These are phyloP conservation scores for Microbotryum scabiosae DNA, from an alignment of 1,284 basidiomycete genomes.

Conservation along the genomic window DNA sequence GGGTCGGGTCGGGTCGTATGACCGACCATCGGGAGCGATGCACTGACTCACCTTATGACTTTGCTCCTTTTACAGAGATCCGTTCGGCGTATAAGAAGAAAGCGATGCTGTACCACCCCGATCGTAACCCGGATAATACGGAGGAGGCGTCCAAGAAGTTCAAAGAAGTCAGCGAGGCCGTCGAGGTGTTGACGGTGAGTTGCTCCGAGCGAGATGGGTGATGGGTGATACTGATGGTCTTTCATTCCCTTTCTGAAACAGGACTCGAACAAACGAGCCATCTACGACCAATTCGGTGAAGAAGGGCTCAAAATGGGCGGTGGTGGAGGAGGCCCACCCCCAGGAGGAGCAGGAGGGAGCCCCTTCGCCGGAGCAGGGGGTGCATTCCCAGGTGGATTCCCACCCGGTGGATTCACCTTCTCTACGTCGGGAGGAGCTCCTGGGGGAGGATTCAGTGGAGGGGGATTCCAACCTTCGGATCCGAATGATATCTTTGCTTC, in stretches of 20 bases:
- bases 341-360: constrained; percentile 25
- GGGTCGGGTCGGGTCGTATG: neutral
- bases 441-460: constrained; percentile 48
- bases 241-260: no score
- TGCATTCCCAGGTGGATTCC: constrained; percentile 22
- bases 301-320: constrained; percentile 71
- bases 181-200: constrained; percentile 85
- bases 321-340: constrained; percentile 37
- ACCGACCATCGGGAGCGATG: neutral
- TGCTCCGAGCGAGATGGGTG: constrained; percentile 19
- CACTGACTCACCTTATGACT: neutral
- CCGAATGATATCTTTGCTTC: constrained; percentile 87
- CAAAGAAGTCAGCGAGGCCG: constrained; percentile 89
- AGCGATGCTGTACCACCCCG: constrained; percentile 77
- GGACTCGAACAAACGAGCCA: constrained; percentile 63
- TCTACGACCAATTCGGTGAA: constrained; percentile 94
- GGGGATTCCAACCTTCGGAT: constrained; percentile 65
- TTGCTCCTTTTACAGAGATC: no score
- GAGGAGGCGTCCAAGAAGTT: constrained; percentile 84
- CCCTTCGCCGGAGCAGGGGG: constrained; percentile 21
- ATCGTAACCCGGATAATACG: constrained; percentile 67
- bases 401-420: constrained; percentile 50
- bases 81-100: no score
- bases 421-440: constrained; percentile 52
- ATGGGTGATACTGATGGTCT: no score